Conservation (phyloP, 2,329 filamentous ascomycete genomes). For the Ambrosiella beaveri region DNA sequence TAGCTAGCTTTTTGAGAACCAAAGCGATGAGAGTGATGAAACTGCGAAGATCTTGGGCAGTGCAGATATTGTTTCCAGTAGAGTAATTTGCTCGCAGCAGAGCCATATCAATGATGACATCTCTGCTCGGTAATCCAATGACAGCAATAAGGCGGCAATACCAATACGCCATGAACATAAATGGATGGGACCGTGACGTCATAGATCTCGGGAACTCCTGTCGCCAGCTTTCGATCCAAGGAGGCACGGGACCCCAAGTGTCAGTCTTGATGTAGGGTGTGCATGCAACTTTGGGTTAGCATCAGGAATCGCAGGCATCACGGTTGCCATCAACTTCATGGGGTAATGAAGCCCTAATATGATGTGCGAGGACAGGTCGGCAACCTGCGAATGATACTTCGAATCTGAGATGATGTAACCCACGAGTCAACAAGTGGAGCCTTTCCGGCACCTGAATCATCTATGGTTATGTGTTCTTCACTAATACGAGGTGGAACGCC, state of each 20-base stretch:
- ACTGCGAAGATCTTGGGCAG: conserved; percentile 36
- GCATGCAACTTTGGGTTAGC: background rate
- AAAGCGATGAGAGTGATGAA: conserved; percentile 43
- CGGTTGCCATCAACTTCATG: conserved; percentile 26
- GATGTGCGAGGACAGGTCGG: conserved; percentile 20
- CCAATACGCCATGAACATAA: conserved; percentile 53
- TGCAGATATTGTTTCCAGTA: background rate
- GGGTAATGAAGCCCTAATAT: conserved; percentile 42
- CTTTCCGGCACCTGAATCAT: too few relatives aligned
- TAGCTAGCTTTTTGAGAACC: conserved; percentile 38
- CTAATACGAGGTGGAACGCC: too few relatives aligned
- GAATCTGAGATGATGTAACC: background rate
- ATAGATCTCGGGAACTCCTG: conserved; percentile 43
- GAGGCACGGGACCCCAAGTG: background rate
- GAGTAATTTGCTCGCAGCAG: background rate
- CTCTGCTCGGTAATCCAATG: conserved; percentile 32
- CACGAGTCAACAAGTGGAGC: too few relatives aligned
- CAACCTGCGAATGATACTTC: too few relatives aligned
- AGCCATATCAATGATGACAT: background rate
- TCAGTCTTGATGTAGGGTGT: background rate
- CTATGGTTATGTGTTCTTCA: too few relatives aligned
- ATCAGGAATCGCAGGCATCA: conserved; percentile 18
- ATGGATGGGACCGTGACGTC: conserved; percentile 31
- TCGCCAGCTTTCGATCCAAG: conserved; percentile 39
- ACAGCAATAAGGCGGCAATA: conserved; percentile 49